A percentile compares a stretch with the other conserved stretches of the same genome.
phyloP scores from a whole-genome alignment of 2,329 filamentous ascomycete genomes.

The Hysterium pulicare region DNA sequence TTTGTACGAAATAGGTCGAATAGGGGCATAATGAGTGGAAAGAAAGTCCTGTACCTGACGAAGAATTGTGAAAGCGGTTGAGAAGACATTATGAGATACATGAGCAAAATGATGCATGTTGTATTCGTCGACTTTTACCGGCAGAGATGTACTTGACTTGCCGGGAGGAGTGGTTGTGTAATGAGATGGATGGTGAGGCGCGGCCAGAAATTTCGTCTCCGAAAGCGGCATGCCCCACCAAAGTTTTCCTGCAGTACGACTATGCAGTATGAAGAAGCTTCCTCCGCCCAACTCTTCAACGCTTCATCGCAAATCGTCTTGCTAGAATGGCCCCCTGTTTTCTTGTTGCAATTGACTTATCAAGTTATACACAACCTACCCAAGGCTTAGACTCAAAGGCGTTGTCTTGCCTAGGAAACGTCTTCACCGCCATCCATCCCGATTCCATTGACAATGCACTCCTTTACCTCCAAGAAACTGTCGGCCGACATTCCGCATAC shows the following conservation, averaged over 20 bases:
- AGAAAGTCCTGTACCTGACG: not conserved
- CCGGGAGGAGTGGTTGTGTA: not conserved
- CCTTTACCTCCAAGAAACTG: conserved; percentile 54
- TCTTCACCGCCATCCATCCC: conserved; percentile 53
- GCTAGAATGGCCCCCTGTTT: conserved; percentile 43
- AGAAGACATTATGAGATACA: not conserved
- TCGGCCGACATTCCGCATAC: conserved; percentile 59
- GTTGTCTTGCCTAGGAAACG: conserved; percentile 57
- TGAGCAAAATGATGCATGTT: not conserved
- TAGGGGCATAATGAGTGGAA: not conserved
- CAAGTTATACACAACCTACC: conserved; percentile 40
- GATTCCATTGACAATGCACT: conserved; percentile 47
- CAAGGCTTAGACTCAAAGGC: conserved; percentile 50
- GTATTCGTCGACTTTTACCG: not conserved
- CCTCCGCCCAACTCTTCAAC: too few relatives aligned
- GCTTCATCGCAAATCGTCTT: too few relatives aligned
- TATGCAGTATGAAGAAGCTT: too few relatives aligned
- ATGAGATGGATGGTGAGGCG: not conserved
- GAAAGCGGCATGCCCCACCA: not conserved
- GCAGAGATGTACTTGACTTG: too few relatives aligned
- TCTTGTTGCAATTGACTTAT: conserved; percentile 49
- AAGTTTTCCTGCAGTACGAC: too few relatives aligned
- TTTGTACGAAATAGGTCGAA: too few relatives aligned
- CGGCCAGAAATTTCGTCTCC: not conserved
- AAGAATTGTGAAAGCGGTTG: not conserved